Percentiles rank a stretch among this genome's conserved stretches.
Conservation (phyloP, 345 rosid genomes). For the Rhizophora apiculata region DNA sequence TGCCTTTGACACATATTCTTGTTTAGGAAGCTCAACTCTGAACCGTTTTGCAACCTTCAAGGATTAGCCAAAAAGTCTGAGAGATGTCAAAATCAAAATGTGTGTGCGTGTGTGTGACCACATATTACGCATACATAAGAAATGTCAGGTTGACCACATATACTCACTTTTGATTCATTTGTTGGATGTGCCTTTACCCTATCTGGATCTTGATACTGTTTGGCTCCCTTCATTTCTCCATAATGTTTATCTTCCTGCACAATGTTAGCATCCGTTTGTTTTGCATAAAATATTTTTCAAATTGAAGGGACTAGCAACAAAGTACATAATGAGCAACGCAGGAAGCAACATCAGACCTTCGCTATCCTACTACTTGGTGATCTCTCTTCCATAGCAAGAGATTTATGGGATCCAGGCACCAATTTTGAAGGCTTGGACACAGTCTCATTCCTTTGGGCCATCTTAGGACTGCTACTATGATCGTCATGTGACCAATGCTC, state of each 20-base stretch:
- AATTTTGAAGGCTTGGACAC: conserved; percentile 42
- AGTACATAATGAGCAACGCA: neutral
- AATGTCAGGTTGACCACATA: conserved; percentile 5
- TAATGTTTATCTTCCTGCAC: conserved; percentile 44
- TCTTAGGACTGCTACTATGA: conserved; percentile 23
- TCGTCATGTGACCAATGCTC: conserved; percentile 33
- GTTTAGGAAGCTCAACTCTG: conserved; percentile 37
- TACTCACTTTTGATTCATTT: conserved; percentile 49
- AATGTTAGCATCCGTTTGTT: neutral
- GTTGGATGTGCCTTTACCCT: conserved; percentile 27
- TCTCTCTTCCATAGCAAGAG: conserved; percentile 43
- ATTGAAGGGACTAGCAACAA: neutral
- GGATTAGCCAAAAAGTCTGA: conserved; percentile 3
- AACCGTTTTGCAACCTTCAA: conserved; percentile 48
- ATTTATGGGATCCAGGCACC: conserved; percentile 34
- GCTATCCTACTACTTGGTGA: conserved; percentile 35
- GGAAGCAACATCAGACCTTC: conserved; percentile 34
- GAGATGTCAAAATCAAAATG: conserved; percentile 11
- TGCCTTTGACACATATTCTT: conserved; percentile 38
- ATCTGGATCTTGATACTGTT: conserved; percentile 29
- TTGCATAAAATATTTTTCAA: neutral
- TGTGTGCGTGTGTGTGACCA: too few species aligned
- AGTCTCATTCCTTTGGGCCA: conserved; percentile 38
- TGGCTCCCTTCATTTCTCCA: conserved; percentile 36
- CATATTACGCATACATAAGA: neutral